Evolutionary conservation across 306 rosid species (phyloP), one percentile per base, ranked within the genome.

Genomic region (Vicia villosa): DNA sequence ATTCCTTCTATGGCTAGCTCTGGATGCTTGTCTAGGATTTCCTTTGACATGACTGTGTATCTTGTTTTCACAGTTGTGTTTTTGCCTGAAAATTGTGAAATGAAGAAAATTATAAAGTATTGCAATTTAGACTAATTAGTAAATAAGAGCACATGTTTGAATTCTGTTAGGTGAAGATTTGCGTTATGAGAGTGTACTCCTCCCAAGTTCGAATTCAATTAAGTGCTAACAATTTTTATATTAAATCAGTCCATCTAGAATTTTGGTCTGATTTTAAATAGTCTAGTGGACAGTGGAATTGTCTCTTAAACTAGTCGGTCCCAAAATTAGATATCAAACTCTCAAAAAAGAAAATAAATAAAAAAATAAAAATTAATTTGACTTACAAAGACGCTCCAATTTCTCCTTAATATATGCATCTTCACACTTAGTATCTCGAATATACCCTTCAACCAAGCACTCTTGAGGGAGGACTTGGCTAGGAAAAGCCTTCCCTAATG

Each of bases 21-120:
- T 3, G 97, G 97, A 78, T 91, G 84, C 49, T 89, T 84, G 74
- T 89, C 97, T 8, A 91, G 86, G 38, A 94, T 94, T 75, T 91
- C 96, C 88, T 94, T 94, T n/a, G 89, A 88, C 99, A 94, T 94
- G 21, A 94, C 96, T 49, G 99, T 94, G 84, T 94, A 94, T 46
- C 99, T 87, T 10, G 96, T 94, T 90, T 86, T 91, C 82, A 94
- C 97, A 8, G 99, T 94, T 5, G 99, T 94, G 58, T 92, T 94
- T 77, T 89, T 94, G 50, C 99, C 99, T 94, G 28, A 4, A 75
- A 62, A 66, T 72, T 65, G 15, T 17, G n/a, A 56, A 19, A 61
- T n/a, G 3, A 69, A 63, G 45, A 9, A 12, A 54, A 32, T 32
- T 4, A 58, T 32, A 19, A 50, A 47, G 9, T 5, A 15, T 47